Percentiles rank a stretch among this genome's conserved stretches.
phyloP scores from a whole-genome alignment of 23 red algal species.

The Rhodosorus marinus region DNA sequence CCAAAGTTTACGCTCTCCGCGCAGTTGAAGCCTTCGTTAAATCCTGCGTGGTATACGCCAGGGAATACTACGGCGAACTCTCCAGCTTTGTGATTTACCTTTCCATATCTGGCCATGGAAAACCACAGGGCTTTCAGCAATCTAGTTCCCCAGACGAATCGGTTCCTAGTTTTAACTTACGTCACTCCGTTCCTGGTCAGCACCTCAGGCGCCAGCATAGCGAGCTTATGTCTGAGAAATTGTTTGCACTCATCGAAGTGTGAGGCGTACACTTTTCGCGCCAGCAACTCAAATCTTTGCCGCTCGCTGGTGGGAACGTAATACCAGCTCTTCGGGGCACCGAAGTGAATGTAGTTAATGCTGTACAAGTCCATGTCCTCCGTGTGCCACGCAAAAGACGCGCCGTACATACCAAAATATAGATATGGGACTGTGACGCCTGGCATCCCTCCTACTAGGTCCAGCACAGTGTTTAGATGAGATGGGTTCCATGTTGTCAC shows the following conservation, averaged over 20 bases:
- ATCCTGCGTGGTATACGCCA: slow-evolving; percentile 70
- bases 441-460: too few species aligned
- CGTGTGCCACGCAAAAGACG: slow-evolving; percentile 83
- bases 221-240: slow-evolving; percentile 4
- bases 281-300: neutral
- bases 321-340: slow-evolving; percentile 3
- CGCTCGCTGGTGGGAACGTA: neutral
- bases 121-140: too few species aligned
- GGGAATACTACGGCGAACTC: slow-evolving; percentile 1
- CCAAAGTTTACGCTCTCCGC: slow-evolving; percentile 77
- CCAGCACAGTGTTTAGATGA: too few species aligned
- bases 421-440: slow-evolving; percentile 31
- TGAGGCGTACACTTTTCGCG: neutral
- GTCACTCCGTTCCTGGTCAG: neutral
- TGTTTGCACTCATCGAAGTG: neutral
- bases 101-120: too few species aligned
- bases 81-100: neutral
- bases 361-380: slow-evolving; percentile 84
- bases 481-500: too few species aligned
- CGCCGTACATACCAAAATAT: slow-evolving; percentile 63
- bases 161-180: neutral
- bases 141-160: too few species aligned
- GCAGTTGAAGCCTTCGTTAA: slow-evolving; percentile 66
- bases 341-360: slow-evolving; percentile 48
- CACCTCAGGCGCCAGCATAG: neutral